These are phyloP conservation scores for Phytopythium kandeliae DNA, from an alignment of 352 stramenopile species.

Conservation along the genomic window DNA sequence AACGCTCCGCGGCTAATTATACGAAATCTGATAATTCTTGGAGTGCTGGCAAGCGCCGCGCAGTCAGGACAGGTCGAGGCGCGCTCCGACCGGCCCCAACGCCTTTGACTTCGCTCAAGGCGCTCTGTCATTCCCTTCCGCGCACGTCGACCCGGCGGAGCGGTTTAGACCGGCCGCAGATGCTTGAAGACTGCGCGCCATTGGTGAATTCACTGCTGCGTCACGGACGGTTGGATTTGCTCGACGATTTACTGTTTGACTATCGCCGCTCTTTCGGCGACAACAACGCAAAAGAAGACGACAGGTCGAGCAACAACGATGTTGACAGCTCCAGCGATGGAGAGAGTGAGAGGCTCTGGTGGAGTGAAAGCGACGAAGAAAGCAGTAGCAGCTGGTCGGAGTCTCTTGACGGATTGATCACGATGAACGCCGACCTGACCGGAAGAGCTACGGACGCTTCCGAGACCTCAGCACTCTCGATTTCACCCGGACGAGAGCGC, in stretches of 20 bases:
- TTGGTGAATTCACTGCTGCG: conserved; percentile 1
- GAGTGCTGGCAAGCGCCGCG: too few relatives aligned
- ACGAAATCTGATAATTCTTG: too few relatives aligned
- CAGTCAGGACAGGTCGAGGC: too few relatives aligned
- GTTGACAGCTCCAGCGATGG: not conserved
- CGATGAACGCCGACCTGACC: not conserved
- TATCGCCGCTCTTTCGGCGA: not conserved
- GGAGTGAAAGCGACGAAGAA: not conserved
- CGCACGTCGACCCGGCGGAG: too few relatives aligned
- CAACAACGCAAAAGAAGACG: conserved; percentile 2
- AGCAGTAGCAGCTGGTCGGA: not conserved
- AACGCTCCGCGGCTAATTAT: too few relatives aligned
- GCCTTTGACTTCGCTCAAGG: too few relatives aligned
- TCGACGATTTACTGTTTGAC: not conserved
- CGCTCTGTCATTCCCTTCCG: too few relatives aligned
- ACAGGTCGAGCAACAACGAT: not conserved
- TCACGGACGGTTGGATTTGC: not conserved
- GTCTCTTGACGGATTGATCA: conserved; percentile 2
- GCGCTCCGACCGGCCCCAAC: too few relatives aligned
- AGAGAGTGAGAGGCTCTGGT: not conserved
- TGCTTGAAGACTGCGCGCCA: not conserved
- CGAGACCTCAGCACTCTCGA: not conserved
- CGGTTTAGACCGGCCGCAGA: not conserved
- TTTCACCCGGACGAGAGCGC: not conserved
- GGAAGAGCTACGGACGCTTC: not conserved